Evolutionary conservation across 2,329 filamentous ascomycete species (phyloP), one percentile per base, ranked within the genome.

Genomic region (Geosmithia putterillii): DNA sequence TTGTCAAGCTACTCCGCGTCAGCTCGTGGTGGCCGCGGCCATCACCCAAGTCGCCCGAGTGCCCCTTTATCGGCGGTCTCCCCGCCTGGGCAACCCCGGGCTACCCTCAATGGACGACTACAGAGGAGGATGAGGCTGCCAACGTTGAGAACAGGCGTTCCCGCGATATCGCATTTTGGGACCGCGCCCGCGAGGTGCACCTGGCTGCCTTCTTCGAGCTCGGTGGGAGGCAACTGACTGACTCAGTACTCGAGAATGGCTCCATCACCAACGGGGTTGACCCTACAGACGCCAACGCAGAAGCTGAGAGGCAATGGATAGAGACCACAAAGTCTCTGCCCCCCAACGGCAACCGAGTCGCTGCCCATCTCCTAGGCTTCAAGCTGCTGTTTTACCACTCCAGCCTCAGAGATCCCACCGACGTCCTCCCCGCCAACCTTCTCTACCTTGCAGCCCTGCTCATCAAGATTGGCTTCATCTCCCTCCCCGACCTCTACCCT

Each of bases 391-490:
- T 95, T 61, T 98, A 98, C 57, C 84, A 86, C 36, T 94, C 87
- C 0, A 70, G 81, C 22, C 80, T 83, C 32, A 78, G 90, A 44
- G 79, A 86, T 46, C 74, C 80, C 43, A 69, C 74, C 1, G 92
- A 96, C 54, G 72, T 81, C 3, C 71, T 96, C 2, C 92, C 92
- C 0, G 86, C 92, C 35, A 98, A 98, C 52, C 71, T 98, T 3
- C 86, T 96, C 23, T 94, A 92, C 51, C 74, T 98, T 17, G 83
- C 89, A 0, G 89, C 92, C 1, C 74, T 96, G 28, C 75, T 98
- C 23, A 89, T 98, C 64, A 98, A 98, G 64, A 86, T 95, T 50
- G 94, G 92, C 1, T 98, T 98, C 60, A 86, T 98, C 46, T 95
- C 92, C 2, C 68, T 98, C 7, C 75, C 79, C 42, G 92, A 98